A percentile compares a stretch with the other conserved stretches of the same genome.
Evolutionary conservation across 768 basidiomycete genomes (phyloP).

Genomic region (Melanogaster broomeanus): DNA sequence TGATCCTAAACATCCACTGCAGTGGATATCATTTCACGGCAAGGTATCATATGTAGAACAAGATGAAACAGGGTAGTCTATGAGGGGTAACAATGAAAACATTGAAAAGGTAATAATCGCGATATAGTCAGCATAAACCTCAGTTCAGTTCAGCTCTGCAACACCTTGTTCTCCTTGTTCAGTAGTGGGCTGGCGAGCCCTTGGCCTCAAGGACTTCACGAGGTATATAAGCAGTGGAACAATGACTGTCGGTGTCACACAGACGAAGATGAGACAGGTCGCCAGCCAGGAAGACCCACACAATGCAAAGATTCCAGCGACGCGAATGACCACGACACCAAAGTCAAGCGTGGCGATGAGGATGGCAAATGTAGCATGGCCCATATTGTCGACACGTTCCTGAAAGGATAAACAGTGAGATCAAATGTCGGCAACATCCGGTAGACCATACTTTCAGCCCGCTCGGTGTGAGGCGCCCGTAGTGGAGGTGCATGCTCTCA

Average conservation of each 20-base stretch:
- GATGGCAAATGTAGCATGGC: conserved; percentile 13
- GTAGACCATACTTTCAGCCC: conserved; percentile 26
- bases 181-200: neutral
- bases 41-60: too few species aligned
- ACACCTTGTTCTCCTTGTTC: neutral
- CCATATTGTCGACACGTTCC: too few species aligned
- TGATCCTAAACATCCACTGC: too few species aligned
- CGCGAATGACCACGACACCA: conserved; percentile 17
- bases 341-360: conserved; percentile 21
- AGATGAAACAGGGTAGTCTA: too few species aligned
- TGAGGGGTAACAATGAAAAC: too few species aligned
- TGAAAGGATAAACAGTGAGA: too few species aligned
- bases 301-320: conserved; percentile 10
- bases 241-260: conserved; percentile 5
- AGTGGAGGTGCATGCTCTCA: conserved; percentile 17
- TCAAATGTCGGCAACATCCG: too few species aligned
- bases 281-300: conserved; percentile 14
- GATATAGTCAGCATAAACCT: too few species aligned
- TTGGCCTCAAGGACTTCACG: neutral
- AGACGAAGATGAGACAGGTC: conserved; percentile 9
- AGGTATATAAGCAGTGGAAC: conserved; percentile 3
- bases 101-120: too few species aligned
- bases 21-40: too few species aligned
- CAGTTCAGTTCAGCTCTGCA: neutral
- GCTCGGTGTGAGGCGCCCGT: conserved; percentile 22